These are phyloP conservation scores for Paecilomyces variotii DNA, from an alignment of 2,329 filamentous ascomycete species.

Conservation along the genomic window DNA sequence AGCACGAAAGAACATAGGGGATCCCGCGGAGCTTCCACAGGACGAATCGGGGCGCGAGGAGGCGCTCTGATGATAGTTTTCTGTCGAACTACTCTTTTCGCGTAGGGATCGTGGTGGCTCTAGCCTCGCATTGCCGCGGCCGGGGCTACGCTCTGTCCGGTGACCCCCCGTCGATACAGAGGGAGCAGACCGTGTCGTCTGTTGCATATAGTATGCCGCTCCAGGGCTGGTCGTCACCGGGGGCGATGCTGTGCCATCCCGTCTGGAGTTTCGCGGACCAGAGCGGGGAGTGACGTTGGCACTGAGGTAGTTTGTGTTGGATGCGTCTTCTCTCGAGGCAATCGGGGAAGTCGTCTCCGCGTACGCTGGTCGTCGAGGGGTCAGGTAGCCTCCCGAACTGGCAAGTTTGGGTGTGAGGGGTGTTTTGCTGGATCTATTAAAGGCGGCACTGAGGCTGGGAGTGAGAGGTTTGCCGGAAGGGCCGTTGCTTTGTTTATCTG, in stretches of 20 bases:
- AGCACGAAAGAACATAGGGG: constrained; percentile 84
- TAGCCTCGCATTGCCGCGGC: constrained; percentile 19
- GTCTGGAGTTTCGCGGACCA: constrained; percentile 61
- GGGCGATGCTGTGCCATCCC: constrained; percentile 60
- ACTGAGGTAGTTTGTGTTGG: constrained; percentile 49
- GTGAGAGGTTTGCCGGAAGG: constrained; percentile 52
- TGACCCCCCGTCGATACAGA: constrained; percentile 15
- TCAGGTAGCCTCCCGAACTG: constrained; percentile 24
- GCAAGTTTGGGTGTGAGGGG: constrained; percentile 55
- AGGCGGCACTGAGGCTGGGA: constrained; percentile 59
- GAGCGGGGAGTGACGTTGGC: constrained; percentile 73
- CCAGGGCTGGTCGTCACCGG: constrained; percentile 48
- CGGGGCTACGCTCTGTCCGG: constrained; percentile 28
- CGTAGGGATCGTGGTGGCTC: constrained; percentile 24
- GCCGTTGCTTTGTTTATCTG: constrained; percentile 46
- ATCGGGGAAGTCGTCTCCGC: constrained; percentile 26
- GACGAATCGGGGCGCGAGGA: constrained; percentile 25
- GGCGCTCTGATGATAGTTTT: constrained; percentile 19
- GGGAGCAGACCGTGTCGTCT: constrained; percentile 20
- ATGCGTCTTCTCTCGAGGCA: constrained; percentile 41
- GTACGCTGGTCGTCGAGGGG: constrained; percentile 24
- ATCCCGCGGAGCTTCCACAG: constrained; percentile 24
- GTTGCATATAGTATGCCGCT: constrained; percentile 15
- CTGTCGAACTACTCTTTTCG: constrained; percentile 30
- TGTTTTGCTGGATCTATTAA: constrained; percentile 46